Conservation (phyloP, 2,329 filamentous ascomycete species). For the Talaromyces sp. region DNA sequence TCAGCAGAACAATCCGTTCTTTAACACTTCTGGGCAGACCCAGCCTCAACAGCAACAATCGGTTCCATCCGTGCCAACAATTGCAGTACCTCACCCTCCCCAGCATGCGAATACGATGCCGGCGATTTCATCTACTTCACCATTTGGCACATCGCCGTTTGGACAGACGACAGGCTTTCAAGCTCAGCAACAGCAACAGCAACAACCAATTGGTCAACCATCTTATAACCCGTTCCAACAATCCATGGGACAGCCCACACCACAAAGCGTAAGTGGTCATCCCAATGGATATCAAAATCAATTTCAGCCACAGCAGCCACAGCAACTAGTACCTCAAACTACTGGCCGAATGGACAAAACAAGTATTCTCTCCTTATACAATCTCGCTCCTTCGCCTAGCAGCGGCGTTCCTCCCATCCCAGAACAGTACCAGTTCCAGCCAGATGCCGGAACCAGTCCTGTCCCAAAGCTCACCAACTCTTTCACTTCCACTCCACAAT, state of each 20-base stretch:
- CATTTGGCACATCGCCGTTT: slow-evolving; percentile 35
- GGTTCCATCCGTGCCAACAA: slow-evolving; percentile 9
- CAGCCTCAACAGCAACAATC: slow-evolving; percentile 26
- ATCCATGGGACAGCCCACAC: slow-evolving; percentile 28
- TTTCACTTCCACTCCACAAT: slow-evolving; percentile 26
- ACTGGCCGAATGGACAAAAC: slow-evolving; percentile 47
- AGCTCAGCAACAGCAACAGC: slow-evolving; percentile 16
- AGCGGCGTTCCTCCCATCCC: slow-evolving; percentile 32
- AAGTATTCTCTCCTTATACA: slow-evolving; percentile 28
- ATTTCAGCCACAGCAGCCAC: slow-evolving; percentile 26
- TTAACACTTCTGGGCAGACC: slow-evolving; percentile 25
- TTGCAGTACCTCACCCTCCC: slow-evolving; percentile 22
- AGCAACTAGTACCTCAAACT: slow-evolving; percentile 42
- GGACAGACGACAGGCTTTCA: slow-evolving; percentile 31
- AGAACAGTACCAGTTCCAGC: slow-evolving; percentile 35
- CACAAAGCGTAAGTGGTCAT: slow-evolving; percentile 21
- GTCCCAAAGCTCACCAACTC: slow-evolving; percentile 23
- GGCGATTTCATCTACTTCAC: slow-evolving; percentile 32
- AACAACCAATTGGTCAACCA: slow-evolving; percentile 10
- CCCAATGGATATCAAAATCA: slow-evolving; percentile 25
- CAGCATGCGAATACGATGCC: slow-evolving; percentile 47
- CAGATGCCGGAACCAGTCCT: slow-evolving; percentile 22
- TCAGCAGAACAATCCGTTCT: slow-evolving; percentile 41
- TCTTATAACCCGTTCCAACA: slow-evolving; percentile 40
- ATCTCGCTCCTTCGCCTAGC: slow-evolving; percentile 40